Evolutionary conservation across 2,329 filamentous ascomycete species (phyloP).

Genomic region (Nemania sp.): DNA sequence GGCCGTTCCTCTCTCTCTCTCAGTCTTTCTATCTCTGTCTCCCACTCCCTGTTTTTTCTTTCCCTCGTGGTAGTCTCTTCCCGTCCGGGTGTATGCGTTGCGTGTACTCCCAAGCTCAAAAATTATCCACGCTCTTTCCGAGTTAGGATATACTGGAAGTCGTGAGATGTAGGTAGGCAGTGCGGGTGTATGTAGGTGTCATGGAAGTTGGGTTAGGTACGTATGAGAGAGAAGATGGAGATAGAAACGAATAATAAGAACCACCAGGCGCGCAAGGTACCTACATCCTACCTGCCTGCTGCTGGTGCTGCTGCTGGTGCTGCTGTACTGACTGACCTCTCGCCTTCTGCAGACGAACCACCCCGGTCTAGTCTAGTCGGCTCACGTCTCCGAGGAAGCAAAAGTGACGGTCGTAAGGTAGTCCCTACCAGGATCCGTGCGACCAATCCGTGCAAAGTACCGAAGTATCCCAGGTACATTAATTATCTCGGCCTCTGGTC

Average conservation of each 20-base stretch:
- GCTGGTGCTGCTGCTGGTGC: too few relatives aligned
- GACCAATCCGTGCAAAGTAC: conserved; percentile 20
- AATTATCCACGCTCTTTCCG: conserved; percentile 27
- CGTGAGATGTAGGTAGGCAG: conserved; percentile 26
- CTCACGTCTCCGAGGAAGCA: conserved; percentile 40
- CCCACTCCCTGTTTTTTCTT: neutral
- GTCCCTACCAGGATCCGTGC: conserved; percentile 12
- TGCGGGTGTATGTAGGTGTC: conserved; percentile 22
- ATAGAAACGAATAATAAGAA: conserved; percentile 36
- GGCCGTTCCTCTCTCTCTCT: conserved; percentile 24
- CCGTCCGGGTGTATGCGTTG: conserved; percentile 19
- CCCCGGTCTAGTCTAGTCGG: conserved; percentile 40
- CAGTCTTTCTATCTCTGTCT: neutral
- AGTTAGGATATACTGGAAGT: conserved; percentile 14
- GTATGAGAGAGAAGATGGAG: conserved; percentile 30
- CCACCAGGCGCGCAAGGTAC: conserved; percentile 27
- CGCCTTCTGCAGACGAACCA: conserved; percentile 26
- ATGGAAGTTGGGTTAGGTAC: conserved; percentile 30
- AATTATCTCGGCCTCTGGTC: conserved; percentile 2
- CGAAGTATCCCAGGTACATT: conserved; percentile 8
- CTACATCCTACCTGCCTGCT: conserved; percentile 14
- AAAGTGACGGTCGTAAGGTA: conserved; percentile 40
- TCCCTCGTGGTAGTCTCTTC: conserved; percentile 21
- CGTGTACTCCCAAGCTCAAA: conserved; percentile 17
- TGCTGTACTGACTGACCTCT: too few relatives aligned